These are phyloP conservation scores for Trichophyton benhamiae DNA, from an alignment of 2,329 filamentous ascomycete genomes.

Conservation along the genomic window DNA sequence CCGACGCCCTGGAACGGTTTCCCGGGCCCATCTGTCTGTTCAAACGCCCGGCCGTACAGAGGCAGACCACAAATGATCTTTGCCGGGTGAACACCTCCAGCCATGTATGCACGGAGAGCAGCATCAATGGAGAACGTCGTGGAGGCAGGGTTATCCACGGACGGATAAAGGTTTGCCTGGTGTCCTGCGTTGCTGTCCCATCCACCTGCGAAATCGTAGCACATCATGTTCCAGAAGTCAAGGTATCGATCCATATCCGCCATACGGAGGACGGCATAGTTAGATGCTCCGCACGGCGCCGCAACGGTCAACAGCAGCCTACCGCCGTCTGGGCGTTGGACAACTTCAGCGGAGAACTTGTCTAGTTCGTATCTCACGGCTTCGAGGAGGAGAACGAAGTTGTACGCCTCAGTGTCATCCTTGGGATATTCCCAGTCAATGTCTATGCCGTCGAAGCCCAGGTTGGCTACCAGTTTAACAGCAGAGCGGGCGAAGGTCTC, in stretches of 20 bases:
- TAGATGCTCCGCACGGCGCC: slow-evolving; percentile 30
- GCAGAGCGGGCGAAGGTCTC: slow-evolving; percentile 54
- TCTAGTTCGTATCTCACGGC: slow-evolving; percentile 21
- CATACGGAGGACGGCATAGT: slow-evolving; percentile 35
- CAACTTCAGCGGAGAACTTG: slow-evolving; percentile 5
- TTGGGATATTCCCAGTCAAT: slow-evolving; percentile 34
- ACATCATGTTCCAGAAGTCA: slow-evolving; percentile 54
- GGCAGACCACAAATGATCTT: slow-evolving; percentile 90
- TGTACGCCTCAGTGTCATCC: slow-evolving; percentile 22
- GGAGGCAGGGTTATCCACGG: slow-evolving; percentile 41
- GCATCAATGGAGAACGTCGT: slow-evolving; percentile 69
- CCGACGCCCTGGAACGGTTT: slow-evolving; percentile 58
- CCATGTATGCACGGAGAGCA: slow-evolving; percentile 61
- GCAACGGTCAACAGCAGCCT: slow-evolving; percentile 38
- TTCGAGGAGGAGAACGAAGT: slow-evolving; percentile 27
- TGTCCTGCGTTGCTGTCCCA: slow-evolving; percentile 66
- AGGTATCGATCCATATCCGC: slow-evolving; percentile 37
- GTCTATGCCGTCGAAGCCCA: slow-evolving; percentile 51
- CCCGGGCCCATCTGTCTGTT: slow-evolving; percentile 64
- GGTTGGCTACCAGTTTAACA: slow-evolving; percentile 60
- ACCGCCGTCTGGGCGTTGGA: slow-evolving; percentile 24
- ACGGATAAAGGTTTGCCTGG: slow-evolving; percentile 64
- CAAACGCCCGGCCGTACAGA: slow-evolving; percentile 77
- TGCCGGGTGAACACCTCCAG: slow-evolving; percentile 47
- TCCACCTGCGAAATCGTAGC: slow-evolving; percentile 75